These are phyloP conservation scores for Hypomyces rosellus DNA, from an alignment of 2,329 filamentous ascomycete species.

Conservation along the genomic window DNA sequence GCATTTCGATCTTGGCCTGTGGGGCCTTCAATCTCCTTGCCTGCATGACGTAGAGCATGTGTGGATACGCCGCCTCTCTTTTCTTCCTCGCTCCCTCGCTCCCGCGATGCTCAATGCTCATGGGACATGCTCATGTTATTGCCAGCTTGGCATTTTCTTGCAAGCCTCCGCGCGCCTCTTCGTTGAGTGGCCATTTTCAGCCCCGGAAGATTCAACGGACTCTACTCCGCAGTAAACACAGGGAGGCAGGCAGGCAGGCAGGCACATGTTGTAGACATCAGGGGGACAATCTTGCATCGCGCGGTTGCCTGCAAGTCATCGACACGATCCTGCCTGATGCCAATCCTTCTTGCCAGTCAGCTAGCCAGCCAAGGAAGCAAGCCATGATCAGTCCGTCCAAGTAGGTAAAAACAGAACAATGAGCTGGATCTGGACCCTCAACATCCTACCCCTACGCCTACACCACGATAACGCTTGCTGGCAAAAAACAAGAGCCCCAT, in stretches of 20 bases:
- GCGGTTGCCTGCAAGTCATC: slow-evolving; percentile 13
- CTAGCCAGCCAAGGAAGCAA: neutral
- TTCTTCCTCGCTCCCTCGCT: too few species aligned
- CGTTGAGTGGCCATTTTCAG: neutral
- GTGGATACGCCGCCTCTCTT: too few species aligned
- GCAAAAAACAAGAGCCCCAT: neutral
- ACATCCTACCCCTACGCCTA: too few species aligned
- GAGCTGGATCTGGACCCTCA: neutral
- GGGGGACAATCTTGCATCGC: slow-evolving; percentile 4
- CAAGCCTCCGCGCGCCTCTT: too few species aligned
- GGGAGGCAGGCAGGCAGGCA: too few species aligned
- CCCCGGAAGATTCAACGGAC: neutral
- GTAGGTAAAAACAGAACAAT: neutral
- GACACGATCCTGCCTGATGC: neutral
- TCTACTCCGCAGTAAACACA: too few species aligned
- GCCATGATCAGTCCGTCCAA: neutral
- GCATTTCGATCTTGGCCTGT: too few species aligned
- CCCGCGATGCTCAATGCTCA: too few species aligned
- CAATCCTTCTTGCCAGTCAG: neutral
- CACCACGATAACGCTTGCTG: neutral
- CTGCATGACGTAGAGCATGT: too few species aligned
- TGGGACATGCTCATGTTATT: too few species aligned
- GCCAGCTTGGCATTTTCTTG: too few species aligned
- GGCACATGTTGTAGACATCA: slow-evolving; percentile 1
- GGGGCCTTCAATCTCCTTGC: too few species aligned